A percentile compares a stretch with the other conserved stretches of the same genome.
Evolutionary conservation across 352 stramenopile genomes (phyloP).

Genomic region (Peronospora farinosa): DNA sequence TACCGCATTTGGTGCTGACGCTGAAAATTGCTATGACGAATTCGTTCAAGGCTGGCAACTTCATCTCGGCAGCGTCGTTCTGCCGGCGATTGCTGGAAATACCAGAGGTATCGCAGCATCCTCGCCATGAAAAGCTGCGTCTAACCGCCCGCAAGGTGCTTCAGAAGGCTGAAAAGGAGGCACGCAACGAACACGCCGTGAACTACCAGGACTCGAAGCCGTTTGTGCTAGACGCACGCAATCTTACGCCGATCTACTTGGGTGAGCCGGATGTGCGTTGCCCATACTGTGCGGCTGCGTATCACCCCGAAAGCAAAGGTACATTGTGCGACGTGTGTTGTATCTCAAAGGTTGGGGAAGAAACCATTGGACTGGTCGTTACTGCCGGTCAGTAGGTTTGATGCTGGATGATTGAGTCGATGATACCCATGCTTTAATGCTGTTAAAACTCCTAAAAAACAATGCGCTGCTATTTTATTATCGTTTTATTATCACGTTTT

Average conservation of each 20-base stretch:
- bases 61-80: conserved; percentile 97
- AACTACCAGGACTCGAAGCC: conserved; percentile 97
- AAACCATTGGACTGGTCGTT: conserved; percentile 94
- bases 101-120: conserved; percentile 89
- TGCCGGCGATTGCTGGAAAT: conserved; percentile 97
- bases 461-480: conserved; percentile 25
- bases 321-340: conserved; percentile 90
- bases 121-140: conserved; percentile 91
- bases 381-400: conserved; percentile 40
- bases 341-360: conserved; percentile 90
- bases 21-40: conserved; percentile 99
- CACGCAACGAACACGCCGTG: conserved; percentile 95
- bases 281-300: conserved; percentile 92
- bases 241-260: conserved; percentile 94
- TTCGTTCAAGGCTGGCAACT: conserved; percentile 99
- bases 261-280: conserved; percentile 88
- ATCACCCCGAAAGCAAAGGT: conserved; percentile 83
- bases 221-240: conserved; percentile 93
- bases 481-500: neutral
- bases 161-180: conserved; percentile 98
- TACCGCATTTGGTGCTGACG: conserved; percentile 95
- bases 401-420: neutral
- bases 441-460: conserved; percentile 8
- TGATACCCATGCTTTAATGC: neutral
- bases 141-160: conserved; percentile 96